Conservation (phyloP, 2,329 filamentous ascomycete genomes). For the Claviceps sorghi region DNA sequence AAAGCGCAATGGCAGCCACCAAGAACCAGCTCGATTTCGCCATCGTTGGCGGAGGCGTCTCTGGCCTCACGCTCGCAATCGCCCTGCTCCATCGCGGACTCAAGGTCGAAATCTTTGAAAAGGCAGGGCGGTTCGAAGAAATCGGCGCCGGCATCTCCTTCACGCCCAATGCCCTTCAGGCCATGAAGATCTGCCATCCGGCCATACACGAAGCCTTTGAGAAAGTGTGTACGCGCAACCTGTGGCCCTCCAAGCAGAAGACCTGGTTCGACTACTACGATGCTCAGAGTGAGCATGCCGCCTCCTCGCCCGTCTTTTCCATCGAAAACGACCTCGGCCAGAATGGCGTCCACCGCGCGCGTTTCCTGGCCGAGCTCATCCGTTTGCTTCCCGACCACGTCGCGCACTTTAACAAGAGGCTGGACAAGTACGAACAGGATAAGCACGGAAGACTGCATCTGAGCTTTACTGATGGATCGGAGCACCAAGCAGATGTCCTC, state of each 20-base stretch:
- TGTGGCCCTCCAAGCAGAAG: slow-evolving; percentile 2
- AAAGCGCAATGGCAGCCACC: background rate
- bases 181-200: slow-evolving; percentile 25
- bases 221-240: slow-evolving; percentile 6
- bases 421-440: slow-evolving; percentile 17
- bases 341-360: slow-evolving; percentile 21
- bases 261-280: slow-evolving; percentile 9
- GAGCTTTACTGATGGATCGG: slow-evolving; percentile 23
- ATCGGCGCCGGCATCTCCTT: slow-evolving; percentile 38
- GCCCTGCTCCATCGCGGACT: slow-evolving; percentile 29
- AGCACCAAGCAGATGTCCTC: slow-evolving; percentile 18
- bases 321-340: slow-evolving; percentile 11
- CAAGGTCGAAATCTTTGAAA: slow-evolving; percentile 31
- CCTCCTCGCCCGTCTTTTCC: background rate
- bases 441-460: slow-evolving; percentile 14
- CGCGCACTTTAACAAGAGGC: slow-evolving; percentile 20
- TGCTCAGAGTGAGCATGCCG: slow-evolving; percentile 1
- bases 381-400: slow-evolving; percentile 20
- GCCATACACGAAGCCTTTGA: slow-evolving; percentile 18
- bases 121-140: slow-evolving; percentile 26
- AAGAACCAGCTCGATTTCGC: slow-evolving; percentile 12
- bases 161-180: slow-evolving; percentile 34
- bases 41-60: slow-evolving; percentile 37
- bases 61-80: slow-evolving; percentile 32
- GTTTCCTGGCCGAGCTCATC: slow-evolving; percentile 25